Percentiles rank a stretch among this genome's conserved stretches.
These are phyloP conservation scores for Cyclostephanos invisitatus DNA, from an alignment of 108 stramenopile species.

Conservation along the genomic window DNA sequence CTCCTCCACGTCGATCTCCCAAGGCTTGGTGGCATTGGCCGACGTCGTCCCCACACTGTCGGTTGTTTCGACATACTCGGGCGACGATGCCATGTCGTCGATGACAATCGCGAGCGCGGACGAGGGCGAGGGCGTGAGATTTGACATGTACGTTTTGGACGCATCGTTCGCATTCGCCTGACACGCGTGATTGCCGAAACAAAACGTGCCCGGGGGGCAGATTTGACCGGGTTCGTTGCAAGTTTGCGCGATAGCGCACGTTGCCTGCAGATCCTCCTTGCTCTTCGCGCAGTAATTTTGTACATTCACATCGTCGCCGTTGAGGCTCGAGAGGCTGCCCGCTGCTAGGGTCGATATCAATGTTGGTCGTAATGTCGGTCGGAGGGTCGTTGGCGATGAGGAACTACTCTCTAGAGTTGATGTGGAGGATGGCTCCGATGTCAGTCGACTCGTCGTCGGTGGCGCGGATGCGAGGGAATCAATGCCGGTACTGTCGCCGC, in stretches of 20 bases:
- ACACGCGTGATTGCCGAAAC: conserved; percentile 3
- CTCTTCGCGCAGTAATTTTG: conserved; percentile 33
- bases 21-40: too few species aligned
- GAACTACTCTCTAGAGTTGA: too few species aligned
- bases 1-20: too few species aligned
- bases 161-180: background rate
- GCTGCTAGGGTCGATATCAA: background rate
- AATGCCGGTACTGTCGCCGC: too few species aligned
- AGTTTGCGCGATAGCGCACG: conserved; percentile 13
- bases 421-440: background rate
- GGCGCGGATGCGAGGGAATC: background rate
- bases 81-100: too few species aligned
- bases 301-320: background rate
- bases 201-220: conserved; percentile 12
- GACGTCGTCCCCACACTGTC: too few species aligned
- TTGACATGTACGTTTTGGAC: too few species aligned
- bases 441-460: conserved; percentile 4
- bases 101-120: too few species aligned
- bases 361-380: background rate
- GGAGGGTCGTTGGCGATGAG: background rate
- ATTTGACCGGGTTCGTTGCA: conserved; percentile 8
- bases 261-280: conserved; percentile 3
- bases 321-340: background rate
- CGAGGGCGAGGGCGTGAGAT: too few species aligned
- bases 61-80: too few species aligned